These are phyloP conservation scores for Cucurbitaria berberidis DNA, from an alignment of 2,329 filamentous ascomycete species.

Conservation along the genomic window DNA sequence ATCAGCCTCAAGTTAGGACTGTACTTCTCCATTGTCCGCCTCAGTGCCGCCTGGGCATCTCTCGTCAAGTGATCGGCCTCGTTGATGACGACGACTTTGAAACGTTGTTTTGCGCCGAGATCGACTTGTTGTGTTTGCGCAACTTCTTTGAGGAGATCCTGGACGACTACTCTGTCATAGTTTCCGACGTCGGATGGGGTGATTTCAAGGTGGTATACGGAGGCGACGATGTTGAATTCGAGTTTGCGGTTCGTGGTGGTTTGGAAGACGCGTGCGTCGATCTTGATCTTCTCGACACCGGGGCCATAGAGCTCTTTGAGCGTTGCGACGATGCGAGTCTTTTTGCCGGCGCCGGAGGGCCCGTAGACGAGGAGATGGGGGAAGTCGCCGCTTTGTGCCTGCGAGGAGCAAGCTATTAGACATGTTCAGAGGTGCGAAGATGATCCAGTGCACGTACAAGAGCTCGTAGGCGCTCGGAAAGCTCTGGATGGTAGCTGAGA, in stretches of 20 bases:
- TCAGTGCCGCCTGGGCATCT: constrained; percentile 92
- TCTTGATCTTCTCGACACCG: constrained; percentile 99
- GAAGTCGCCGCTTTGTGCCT: constrained; percentile 97
- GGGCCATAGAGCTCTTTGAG: constrained; percentile 94
- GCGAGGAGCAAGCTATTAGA: constrained; percentile 6
- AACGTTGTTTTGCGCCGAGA: constrained; percentile 83
- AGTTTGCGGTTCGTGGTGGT: constrained; percentile 95
- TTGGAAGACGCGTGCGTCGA: constrained; percentile 95
- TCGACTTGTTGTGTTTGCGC: constrained; percentile 99
- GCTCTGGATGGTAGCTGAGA: constrained; percentile 85
- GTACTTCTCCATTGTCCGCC: constrained; percentile 99
- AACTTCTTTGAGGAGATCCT: constrained; percentile 95
- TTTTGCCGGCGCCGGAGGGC: constrained; percentile 95
- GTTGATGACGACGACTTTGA: constrained; percentile 99
- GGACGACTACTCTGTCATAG: constrained; percentile 94
- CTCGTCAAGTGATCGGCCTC: constrained; percentile 93
- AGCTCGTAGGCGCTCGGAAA: constrained; percentile 85
- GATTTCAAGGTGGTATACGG: constrained; percentile 97
- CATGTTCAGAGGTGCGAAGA: neutral
- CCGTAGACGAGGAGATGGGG: constrained; percentile 97
- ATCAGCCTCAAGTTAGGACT: constrained; percentile 93
- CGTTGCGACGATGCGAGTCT: constrained; percentile 94
- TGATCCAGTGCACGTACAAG: constrained; percentile 64
- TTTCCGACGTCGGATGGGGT: constrained; percentile 96
- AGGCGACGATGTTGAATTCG: constrained; percentile 98